Conservation (phyloP, 441 rosid species). For the Capsella rubella region DNA sequence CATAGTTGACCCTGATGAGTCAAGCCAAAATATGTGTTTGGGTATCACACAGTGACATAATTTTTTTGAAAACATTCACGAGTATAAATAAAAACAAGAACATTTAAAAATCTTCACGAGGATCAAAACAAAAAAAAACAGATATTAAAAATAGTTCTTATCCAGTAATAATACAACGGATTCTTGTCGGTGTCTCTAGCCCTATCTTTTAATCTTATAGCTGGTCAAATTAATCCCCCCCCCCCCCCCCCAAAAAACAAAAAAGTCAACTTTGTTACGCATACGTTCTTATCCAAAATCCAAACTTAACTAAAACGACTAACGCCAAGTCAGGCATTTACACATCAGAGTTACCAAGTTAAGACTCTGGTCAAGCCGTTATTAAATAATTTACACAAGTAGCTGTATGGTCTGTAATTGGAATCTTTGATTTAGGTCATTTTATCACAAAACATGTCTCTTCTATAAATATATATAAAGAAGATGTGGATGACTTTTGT, state of each 20-base stretch:
- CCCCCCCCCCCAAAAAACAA: too few relatives aligned
- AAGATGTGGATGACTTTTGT: constrained; percentile 34
- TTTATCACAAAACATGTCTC: constrained; percentile 1
- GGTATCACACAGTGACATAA: constrained; percentile 18
- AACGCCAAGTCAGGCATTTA: neutral
- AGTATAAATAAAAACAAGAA: neutral
- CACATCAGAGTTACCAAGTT: constrained; percentile 18
- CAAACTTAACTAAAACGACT: neutral
- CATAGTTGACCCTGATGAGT: constrained; percentile 36
- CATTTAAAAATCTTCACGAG: neutral
- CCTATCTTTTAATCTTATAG: neutral
- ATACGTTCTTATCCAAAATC: constrained; percentile 32
- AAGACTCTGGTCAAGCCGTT: constrained; percentile 6
- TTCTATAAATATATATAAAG: constrained; percentile 25
- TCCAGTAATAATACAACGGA: constrained; percentile 9
- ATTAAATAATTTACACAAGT: constrained; percentile 2
- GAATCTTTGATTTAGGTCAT: constrained; percentile 36
- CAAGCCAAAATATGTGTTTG: constrained; percentile 38
- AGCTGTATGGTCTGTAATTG: constrained; percentile 7
- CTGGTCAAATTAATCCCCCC: neutral
- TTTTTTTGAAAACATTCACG: constrained; percentile 8
- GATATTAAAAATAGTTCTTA: constrained; percentile 25
- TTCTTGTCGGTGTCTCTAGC: constrained; percentile 2
- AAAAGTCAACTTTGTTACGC: constrained; percentile 18
- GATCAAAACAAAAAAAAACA: constrained; percentile 25